Evolutionary conservation across 2,329 filamentous ascomycete species (phyloP).

Genomic region (Hypoxylon sp.): DNA sequence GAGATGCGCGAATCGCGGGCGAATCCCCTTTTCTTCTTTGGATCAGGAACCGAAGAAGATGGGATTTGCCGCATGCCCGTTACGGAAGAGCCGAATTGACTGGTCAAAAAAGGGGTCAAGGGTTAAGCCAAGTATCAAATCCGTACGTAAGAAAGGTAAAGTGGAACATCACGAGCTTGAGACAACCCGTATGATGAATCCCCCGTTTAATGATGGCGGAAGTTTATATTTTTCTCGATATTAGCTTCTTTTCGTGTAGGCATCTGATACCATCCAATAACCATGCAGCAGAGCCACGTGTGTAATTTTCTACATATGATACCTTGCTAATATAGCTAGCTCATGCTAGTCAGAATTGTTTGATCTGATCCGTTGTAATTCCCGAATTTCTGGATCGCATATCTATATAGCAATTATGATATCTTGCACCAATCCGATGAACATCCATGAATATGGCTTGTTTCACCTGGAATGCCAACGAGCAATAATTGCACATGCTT

Average conservation of each 20-base stretch:
- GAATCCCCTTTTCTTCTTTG: slow-evolving; percentile 26
- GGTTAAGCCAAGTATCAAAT: slow-evolving; percentile 7
- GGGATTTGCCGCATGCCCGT: slow-evolving; percentile 22
- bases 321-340: neutral
- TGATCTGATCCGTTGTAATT: neutral
- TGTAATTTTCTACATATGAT: neutral
- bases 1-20: slow-evolving; percentile 6
- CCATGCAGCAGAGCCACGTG: slow-evolving; percentile 7
- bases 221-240: slow-evolving; percentile 10
- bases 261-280: slow-evolving; percentile 8
- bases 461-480: slow-evolving; percentile 4
- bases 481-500: slow-evolving; percentile 7
- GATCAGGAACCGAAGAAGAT: slow-evolving; percentile 31
- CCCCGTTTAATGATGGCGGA: too few relatives aligned
- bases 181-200: neutral
- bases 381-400: neutral
- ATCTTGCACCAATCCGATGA: neutral
- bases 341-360: neutral
- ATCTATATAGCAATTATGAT: too few relatives aligned
- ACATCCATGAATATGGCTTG: slow-evolving; percentile 2
- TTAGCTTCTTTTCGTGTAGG: slow-evolving; percentile 6
- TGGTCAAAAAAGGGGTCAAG: slow-evolving; percentile 24
- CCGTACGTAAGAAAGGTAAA: slow-evolving; percentile 7
- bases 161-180: slow-evolving; percentile 15
- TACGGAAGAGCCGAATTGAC: slow-evolving; percentile 22